Evolutionary conservation across 768 basidiomycete genomes (phyloP), one percentile per base, ranked within the genome.

Genomic region (Fomitopsis pulvina): DNA sequence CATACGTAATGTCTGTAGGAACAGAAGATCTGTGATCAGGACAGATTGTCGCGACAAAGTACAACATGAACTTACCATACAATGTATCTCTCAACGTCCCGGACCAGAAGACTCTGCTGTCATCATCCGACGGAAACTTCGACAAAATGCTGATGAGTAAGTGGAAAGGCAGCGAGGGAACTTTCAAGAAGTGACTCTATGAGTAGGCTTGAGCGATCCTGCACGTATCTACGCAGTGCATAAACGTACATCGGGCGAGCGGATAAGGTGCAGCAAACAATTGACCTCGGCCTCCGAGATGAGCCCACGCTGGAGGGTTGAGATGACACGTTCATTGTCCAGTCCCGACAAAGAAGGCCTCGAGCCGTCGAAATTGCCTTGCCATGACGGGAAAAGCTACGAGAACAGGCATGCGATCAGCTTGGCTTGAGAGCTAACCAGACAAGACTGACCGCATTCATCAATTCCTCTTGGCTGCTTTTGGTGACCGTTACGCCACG

Each of bases 101-200:
- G 40, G 80, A 79, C 85, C 86, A 89, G 59, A 87, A 88, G 2
- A 86, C 80, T 21, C 82, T 75, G 52, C 85, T 85, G 54, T 90
- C 87, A 21, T 78, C 71, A 55, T 90, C 87, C 22, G 75, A 68
- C 1, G 89, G 90, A 67, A 91, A 88, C 66, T 90, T 92, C 56
- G 76, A 77, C 52, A 92, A 61, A 47, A 89, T 74, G 52, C 84
- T 85, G 52, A 82, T 74, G 40, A 92, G 73, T n/a, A 77, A 80
- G 62, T 90, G 79, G 71, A 87, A 91, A 0, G 90, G 90, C 39
- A 92, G 73, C 2, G 79, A 83, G 2, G 88, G 83, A 24, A 86
- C 86, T 69, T 92, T 92, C 58, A 92, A 71, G 71, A 92, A 92
- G 62, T 89, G 90, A 16, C 87, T 83, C 87, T 91, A 57, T 64